Base-by-base conservation (phyloP, 495 filamentous ascomycete species). In the Daldinia caldariorum region DNA sequence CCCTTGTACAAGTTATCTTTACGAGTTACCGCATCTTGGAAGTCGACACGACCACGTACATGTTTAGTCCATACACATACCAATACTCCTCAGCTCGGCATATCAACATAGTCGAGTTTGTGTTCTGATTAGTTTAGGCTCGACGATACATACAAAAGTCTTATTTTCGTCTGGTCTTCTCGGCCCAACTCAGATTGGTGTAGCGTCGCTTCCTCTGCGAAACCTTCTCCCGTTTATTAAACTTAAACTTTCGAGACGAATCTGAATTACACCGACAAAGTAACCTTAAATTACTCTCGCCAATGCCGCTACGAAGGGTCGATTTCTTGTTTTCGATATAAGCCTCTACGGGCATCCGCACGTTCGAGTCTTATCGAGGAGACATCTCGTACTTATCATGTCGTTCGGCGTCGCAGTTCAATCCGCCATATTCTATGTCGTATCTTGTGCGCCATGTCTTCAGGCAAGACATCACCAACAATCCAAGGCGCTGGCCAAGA, bases 361-460 rank as follows among this genome's bases (percentile, higher is more conserved):
- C 43, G 29, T 38, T 29, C 31, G 13, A 13, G 6, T 13, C 37
- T n/a, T 32, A 18, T 53, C 20, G 39, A 50, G 22, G 45, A 38
- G 41, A 35, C 20, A 38, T 32, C 26, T 38, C 16, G 26, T 26
- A 58, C 34, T 12, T 70, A 81, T 55, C 54, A 88, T 88, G 85
- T 87, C 86, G 61, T 82, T 85, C 61, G 76, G 76, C 39, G 78
- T 80, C 34, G 86, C 84, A 57, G 72, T 87, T 10, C 93, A 95
- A 81, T 97, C 93, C 14, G 92, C 91, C 63, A 81, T 94, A 76
- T 97, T 96, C 80, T 96, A 94, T 83, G 88, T 94, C 71, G 85
- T 89, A 62, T 91, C 91, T 55, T 97, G 93, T 79, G 89, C 91
- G 34, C 92, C 93, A 73, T 97, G 93, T 80, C 82, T 87, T 58